phyloP scores from a whole-genome alignment of 1,284 basidiomycete genomes.

The Pseudozyma flocculosa region DNA sequence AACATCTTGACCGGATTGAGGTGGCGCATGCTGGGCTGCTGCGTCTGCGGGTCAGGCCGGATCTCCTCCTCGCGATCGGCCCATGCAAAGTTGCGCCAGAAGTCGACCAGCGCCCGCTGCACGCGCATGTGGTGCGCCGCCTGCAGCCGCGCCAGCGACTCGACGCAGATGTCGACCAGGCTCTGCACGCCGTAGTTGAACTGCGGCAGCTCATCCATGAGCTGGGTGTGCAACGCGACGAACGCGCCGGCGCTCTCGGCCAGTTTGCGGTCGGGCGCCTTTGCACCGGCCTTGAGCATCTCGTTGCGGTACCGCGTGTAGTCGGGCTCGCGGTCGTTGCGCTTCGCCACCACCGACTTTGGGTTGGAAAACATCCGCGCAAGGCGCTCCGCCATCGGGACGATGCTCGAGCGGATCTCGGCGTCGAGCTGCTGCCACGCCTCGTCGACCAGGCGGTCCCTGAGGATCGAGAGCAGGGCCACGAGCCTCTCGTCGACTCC shows the following conservation, averaged over 20 bases:
- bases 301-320: slow-evolving; percentile 51
- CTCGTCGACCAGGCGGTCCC: slow-evolving; percentile 15
- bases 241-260: slow-evolving; percentile 55
- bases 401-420: slow-evolving; percentile 31
- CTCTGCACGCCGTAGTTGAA: slow-evolving; percentile 57
- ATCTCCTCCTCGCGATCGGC: slow-evolving; percentile 16
- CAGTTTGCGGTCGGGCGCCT: slow-evolving; percentile 33
- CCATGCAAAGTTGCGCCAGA: slow-evolving; percentile 17
- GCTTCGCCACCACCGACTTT: slow-evolving; percentile 54
- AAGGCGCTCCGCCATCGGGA: slow-evolving; percentile 52
- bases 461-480: slow-evolving; percentile 19
- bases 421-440: slow-evolving; percentile 34
- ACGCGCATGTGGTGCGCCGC: slow-evolving; percentile 47
- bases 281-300: slow-evolving; percentile 14
- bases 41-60: slow-evolving; percentile 16
- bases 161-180: slow-evolving; percentile 56
- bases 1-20: slow-evolving; percentile 40
- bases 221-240: slow-evolving; percentile 57
- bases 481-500: slow-evolving; percentile 25
- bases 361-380: slow-evolving; percentile 39
- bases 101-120: slow-evolving; percentile 20
- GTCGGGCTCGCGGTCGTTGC: slow-evolving; percentile 56
- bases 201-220: slow-evolving; percentile 59
- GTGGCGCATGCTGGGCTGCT: slow-evolving; percentile 28
- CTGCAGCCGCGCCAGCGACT: slow-evolving; percentile 54